Evolutionary conservation across 78 protist genomes (phyloP), one percentile per base, ranked within the genome.

Genomic region (Dictyostelium intermedium): DNA sequence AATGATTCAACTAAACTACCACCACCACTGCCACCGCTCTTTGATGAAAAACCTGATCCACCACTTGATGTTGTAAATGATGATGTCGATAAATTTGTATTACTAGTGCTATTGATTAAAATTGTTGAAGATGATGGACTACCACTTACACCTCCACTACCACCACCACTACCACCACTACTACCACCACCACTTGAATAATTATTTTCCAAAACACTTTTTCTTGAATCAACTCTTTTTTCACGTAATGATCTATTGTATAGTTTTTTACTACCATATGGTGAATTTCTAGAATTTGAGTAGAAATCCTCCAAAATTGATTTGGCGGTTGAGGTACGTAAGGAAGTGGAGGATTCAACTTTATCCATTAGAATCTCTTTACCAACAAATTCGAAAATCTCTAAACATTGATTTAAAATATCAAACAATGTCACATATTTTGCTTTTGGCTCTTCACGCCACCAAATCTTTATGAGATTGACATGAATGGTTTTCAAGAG

Each of bases 371-470:
- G 14, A 50, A 63, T 80, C 9, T 80, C 94, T 83, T 89, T 89
- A 10, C 94, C 94, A 7, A 89, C 87, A 47, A 74, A 89, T 34
- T 89, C 94, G 56, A 89, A 89, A 9, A 89, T 60, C 25, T 89
- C 94, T 18, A 20, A 47, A 70, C 94, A 89, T 30, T 27, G 37
- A 35, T 27, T 27, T n/a, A 89, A 77, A n/a, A 89, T 89, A 39
- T 80, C 94, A 63, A 89, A 80, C 25, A 89, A 16, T 6, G 82
- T 16, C 0, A 80, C 61, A 50, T 81, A 47, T 6, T 80, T 78
- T n/a, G 69, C 74, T 27, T 89, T 89, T 20, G 87, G 23, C n/a
- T 89, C 94, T 69, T 89, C 94, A 47, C 83, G 82, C 94, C 94
- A 89, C 87, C 94, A 89, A 30, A 89, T 43, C 34, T 84, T 60